Base-by-base conservation (phyloP, 352 stramenopile species). In the Pythium pectinolyticum region DNA sequence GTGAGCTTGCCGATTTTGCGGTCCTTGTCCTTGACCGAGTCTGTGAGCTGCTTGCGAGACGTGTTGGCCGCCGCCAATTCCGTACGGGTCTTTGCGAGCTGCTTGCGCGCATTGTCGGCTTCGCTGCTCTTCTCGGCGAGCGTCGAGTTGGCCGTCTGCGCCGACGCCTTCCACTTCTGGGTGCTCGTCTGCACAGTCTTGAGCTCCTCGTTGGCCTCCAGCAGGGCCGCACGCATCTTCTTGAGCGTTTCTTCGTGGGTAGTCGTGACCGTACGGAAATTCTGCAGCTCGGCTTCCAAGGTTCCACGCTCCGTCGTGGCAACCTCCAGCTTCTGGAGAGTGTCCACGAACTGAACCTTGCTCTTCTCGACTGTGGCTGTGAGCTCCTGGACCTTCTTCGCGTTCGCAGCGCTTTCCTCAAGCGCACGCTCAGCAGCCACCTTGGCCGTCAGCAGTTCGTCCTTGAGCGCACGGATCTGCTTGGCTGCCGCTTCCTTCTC, bases 81-180 rank as follows among this genome's bases (percentile, higher is more conserved):
- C 2, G 61, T 68, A 48, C 78, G 75, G 2, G 67, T 63, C 43
- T 81, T 80, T 43, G 72, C 74, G 7, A 90, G 69, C 69, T 89
- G 81, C 72, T 89, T 92, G 51, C 69, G 73, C 4, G 77, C 73
- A 54, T 73, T 88, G 32, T 92, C 84, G 24, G 78, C 77, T 35
- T 92, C 84, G 1, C 76, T 67, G 22, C 74, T 75, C 72, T 90
- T 92, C 56, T 88, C 84, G 17, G 75, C 82, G 60, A 88, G 70
- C 27, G 84, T 57, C 10, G 65, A 73, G 57, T 87, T 90, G 14
- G 84, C 82, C 11, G 66, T 70, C 60, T 90, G 77, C 1, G 80
- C 72, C 22, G 80, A 86, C 61, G 74, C 77, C 62, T 92, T 92
- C 81, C 82, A 90, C 67, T 92, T 92, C 30, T 83, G 56, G 9